These are phyloP conservation scores for Didymella glomerata DNA, from an alignment of 2,329 filamentous ascomycete species.

Conservation along the genomic window DNA sequence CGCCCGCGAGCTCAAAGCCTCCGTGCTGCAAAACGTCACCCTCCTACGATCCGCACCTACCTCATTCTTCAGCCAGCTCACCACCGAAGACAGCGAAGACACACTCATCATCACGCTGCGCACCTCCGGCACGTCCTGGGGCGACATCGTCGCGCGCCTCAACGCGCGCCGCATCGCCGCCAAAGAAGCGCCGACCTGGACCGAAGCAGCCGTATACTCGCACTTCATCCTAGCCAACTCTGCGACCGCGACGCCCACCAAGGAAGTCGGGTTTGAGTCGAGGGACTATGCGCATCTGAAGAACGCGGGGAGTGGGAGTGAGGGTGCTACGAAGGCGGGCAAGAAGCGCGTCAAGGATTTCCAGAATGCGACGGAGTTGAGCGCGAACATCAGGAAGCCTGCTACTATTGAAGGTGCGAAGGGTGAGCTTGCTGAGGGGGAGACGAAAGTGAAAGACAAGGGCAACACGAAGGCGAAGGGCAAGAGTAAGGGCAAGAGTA, in stretches of 20 bases:
- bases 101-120: conserved; percentile 46
- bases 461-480: conserved; percentile 4
- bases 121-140: conserved; percentile 37
- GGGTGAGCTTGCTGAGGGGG: background rate
- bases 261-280: conserved; percentile 44
- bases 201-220: conserved; percentile 46
- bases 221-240: conserved; percentile 48
- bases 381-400: conserved; percentile 32
- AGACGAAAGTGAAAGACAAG: background rate
- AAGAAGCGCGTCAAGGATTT: conserved; percentile 38
- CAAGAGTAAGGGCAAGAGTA: background rate
- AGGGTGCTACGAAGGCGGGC: conserved; percentile 24
- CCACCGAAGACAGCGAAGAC: conserved; percentile 44
- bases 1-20: conserved; percentile 31
- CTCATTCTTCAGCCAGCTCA: background rate
- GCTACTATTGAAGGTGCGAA: background rate
- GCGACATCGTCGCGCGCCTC: conserved; percentile 38
- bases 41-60: conserved; percentile 19
- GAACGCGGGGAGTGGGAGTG: conserved; percentile 23
- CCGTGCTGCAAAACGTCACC: conserved; percentile 24
- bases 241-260: conserved; percentile 28
- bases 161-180: conserved; percentile 33
- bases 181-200: conserved; percentile 33
- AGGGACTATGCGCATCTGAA: conserved; percentile 48
- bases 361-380: conserved; percentile 33